phyloP scores from a whole-genome alignment of 768 basidiomycete genomes.

The Phlebiopsis flavidoalba region DNA sequence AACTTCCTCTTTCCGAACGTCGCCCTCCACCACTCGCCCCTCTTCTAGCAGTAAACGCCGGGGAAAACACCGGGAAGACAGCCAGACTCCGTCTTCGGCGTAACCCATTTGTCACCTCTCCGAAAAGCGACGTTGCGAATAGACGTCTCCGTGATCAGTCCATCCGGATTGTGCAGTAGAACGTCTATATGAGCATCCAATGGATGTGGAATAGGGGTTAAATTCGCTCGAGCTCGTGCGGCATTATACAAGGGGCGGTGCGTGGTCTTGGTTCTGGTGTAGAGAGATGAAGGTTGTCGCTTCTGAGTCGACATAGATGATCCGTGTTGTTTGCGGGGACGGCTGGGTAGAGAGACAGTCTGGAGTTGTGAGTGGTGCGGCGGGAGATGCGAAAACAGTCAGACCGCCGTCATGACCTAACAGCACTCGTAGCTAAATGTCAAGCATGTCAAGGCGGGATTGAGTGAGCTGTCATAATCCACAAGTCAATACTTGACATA shows the following conservation, averaged over 20 bases:
- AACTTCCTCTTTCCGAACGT: conserved; percentile 39
- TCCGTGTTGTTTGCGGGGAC: conserved; percentile 32
- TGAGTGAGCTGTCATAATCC: too few relatives aligned
- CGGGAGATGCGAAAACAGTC: conserved; percentile 15
- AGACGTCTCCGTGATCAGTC: conserved; percentile 56
- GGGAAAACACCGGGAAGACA: conserved; percentile 70
- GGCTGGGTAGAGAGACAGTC: conserved; percentile 31
- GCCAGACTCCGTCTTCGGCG: conserved; percentile 54
- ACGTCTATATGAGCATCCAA: conserved; percentile 42
- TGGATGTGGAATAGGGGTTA: conserved; percentile 29
- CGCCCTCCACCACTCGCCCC: conserved; percentile 44
- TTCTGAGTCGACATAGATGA: conserved; percentile 49
- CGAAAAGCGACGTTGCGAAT: conserved; percentile 71
- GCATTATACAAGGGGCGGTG: conserved; percentile 50
- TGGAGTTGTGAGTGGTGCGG: not conserved
- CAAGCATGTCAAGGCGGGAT: too few relatives aligned
- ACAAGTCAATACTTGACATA: conserved; percentile 17
- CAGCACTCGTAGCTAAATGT: conserved; percentile 47
- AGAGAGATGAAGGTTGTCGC: conserved; percentile 50
- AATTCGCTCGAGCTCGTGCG: conserved; percentile 53
- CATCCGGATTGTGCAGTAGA: conserved; percentile 51
- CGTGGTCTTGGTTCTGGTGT: conserved; percentile 72
- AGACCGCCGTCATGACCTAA: conserved; percentile 15
- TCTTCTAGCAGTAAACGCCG: conserved; percentile 66
- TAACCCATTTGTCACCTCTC: conserved; percentile 55